A percentile compares a stretch with the other conserved stretches of the same genome.
Evolutionary conservation across 2,329 filamentous ascomycete genomes (phyloP).

Genomic region (Aspergillus proliferans): DNA sequence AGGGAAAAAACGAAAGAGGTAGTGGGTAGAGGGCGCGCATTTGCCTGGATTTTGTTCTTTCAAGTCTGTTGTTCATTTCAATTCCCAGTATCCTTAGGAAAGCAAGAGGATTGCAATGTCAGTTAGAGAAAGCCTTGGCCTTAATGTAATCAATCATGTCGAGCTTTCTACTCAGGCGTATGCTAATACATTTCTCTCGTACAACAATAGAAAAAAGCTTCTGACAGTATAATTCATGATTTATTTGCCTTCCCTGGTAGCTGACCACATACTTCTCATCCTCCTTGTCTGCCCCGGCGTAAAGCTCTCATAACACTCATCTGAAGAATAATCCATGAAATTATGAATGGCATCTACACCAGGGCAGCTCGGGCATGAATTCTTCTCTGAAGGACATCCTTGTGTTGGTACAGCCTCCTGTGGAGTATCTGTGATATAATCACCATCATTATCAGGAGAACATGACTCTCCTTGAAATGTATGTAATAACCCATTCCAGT

Average conservation of each 20-base stretch:
- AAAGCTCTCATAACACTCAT: constrained; percentile 51
- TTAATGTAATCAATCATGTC: too few species aligned
- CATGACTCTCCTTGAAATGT: constrained; percentile 39
- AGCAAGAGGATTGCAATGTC: too few species aligned
- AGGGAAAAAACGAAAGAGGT: constrained; percentile 71
- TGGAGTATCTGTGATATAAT: constrained; percentile 41
- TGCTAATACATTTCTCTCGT: too few species aligned
- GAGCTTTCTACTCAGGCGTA: too few species aligned
- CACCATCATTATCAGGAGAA: constrained; percentile 28
- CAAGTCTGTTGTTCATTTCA: background rate
- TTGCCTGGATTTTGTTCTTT: background rate
- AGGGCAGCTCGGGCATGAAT: constrained; percentile 43
- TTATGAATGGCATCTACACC: constrained; percentile 51
- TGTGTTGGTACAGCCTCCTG: constrained; percentile 52
- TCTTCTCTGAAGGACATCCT: constrained; percentile 48
- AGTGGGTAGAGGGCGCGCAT: constrained; percentile 25
- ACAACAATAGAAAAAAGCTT: background rate
- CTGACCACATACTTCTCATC: constrained; percentile 48
- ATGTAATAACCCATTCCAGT: constrained; percentile 43
- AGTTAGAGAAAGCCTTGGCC: too few species aligned
- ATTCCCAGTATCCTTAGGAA: too few species aligned
- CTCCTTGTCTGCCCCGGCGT: constrained; percentile 45
- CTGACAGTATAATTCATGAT: background rate
- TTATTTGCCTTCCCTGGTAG: constrained; percentile 34
- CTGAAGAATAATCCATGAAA: constrained; percentile 56